Evolutionary conservation across 208 protist genomes (phyloP).

Genomic region (Acanthamoeba castellanii): DNA sequence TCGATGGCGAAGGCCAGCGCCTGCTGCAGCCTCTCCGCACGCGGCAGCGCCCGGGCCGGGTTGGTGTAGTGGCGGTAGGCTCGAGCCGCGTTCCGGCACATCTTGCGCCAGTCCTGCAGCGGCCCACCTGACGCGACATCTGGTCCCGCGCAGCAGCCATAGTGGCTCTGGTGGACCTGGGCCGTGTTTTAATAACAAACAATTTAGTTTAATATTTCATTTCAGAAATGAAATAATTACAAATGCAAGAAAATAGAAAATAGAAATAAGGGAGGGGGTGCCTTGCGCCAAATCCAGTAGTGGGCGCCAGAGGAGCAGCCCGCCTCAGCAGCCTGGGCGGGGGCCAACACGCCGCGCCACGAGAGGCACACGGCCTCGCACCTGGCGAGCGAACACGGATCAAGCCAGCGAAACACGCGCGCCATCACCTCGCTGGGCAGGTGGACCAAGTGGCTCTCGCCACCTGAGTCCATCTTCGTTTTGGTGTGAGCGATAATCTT

Average conservation of each 20-base stretch:
- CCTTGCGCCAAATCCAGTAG: not conserved
- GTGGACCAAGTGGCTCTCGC: no score
- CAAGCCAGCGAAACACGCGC: not conserved
- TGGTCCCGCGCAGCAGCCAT: not conserved
- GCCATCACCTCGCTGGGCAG: not conserved
- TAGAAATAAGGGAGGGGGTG: no score
- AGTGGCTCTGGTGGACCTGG: not conserved
- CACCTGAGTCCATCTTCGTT: no score
- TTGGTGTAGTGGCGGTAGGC: not conserved
- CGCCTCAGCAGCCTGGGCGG: no score
- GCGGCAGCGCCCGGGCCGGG: not conserved
- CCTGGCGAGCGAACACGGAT: not conserved
- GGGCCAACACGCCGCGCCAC: not conserved
- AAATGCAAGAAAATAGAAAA: no score
- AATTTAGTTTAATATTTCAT: no score
- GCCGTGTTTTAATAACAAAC: no score
- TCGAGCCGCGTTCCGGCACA: not conserved
- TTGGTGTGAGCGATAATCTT: no score
- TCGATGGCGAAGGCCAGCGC: not conserved
- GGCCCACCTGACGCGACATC: no score
- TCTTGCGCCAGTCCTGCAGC: not conserved
- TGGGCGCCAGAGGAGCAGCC: no score
- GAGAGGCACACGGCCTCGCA: not conserved
- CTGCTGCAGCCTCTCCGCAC: not conserved
- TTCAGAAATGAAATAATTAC: no score